Base-by-base conservation (phyloP, 2,329 filamentous ascomycete species). In the Pseudocercospora pini-densiflorae region DNA sequence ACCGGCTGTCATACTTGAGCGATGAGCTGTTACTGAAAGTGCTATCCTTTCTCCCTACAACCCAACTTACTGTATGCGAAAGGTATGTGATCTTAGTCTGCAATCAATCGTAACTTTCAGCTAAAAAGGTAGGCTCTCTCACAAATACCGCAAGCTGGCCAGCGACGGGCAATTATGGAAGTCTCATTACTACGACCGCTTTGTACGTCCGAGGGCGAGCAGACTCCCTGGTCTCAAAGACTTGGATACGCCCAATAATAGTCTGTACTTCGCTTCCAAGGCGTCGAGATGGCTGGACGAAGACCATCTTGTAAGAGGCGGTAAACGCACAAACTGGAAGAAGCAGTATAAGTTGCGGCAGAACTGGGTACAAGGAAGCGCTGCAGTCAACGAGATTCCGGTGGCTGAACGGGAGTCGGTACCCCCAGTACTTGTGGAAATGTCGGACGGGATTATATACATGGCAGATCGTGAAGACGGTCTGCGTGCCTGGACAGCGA, bases 121-220 rank as follows among this genome's bases (percentile, higher is more conserved):
- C 77, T 78, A 62, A 83, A 87, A 40, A 81, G 84, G 5, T 82
- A 85, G 88, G 62, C 84, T 94, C n/a, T 97, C 93, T 1, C 88
- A 82, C 62, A 92, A 91, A 66, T 91, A 97, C 75, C 84, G 89
- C 72, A 84, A 84, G 45, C 85, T 98, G 19, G 86, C 92, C 7
- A 85, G 86, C 62, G 95, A 98, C 78, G 90, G 91, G 0, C 93
- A 97, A 77, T 82, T 98, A 64, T 99, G 95, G 95, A 95, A 94
- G 78, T 86, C 87, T 14, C 87, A 93, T 59, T 99, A 97, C 80
- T 97, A 96, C 80, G 85, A 88, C 27, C 89, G 91, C 68, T 98
- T 97, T 79, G 92, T 97, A 31, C 86, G 92, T 40, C 93, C 93
- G 45, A 88, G 93, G 74, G 91, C 91, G 40, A 86, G 91, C 71